A percentile compares a stretch with the other conserved stretches of the same genome.
Conservation (phyloP, 208 protist species). For the Acanthamoeba quina region DNA sequence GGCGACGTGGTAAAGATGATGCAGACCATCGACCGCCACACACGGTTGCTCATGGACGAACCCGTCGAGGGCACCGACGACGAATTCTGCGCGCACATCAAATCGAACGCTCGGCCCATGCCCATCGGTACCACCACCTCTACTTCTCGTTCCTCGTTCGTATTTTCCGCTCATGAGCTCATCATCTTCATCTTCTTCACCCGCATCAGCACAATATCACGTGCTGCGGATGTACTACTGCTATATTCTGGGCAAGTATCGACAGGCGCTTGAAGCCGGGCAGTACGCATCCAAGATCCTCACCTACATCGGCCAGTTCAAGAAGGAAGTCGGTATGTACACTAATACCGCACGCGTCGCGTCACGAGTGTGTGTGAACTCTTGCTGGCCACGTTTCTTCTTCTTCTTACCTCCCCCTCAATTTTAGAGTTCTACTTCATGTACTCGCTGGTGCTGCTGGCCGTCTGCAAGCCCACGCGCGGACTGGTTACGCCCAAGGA, state of each 20-base stretch:
- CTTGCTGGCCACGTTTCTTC: no score
- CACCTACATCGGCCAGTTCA: constrained; percentile 27
- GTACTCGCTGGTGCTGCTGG: constrained; percentile 55
- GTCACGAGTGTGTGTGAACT: no score
- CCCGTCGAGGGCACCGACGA: not conserved
- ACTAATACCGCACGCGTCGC: not conserved
- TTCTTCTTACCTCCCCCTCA: not conserved
- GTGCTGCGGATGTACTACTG: not conserved
- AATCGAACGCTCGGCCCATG: not conserved
- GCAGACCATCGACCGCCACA: constrained; percentile 39
- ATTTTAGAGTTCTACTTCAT: constrained; percentile 9
- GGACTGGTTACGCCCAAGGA: not conserved
- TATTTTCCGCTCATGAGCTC: not conserved
- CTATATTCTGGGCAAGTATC: constrained; percentile 32
- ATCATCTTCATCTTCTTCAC: not conserved
- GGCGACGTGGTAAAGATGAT: constrained; percentile 7
- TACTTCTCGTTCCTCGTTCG: not conserved
- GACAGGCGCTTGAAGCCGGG: not conserved
- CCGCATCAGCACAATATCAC: not conserved
- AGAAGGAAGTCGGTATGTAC: constrained; percentile 39
- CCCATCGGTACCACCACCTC: not conserved
- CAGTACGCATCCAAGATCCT: not conserved
- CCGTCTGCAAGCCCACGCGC: not conserved
- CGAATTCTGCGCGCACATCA: not conserved
- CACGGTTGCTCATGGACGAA: not conserved